A percentile compares a stretch with the other conserved stretches of the same genome.
These are phyloP conservation scores for Pleoardoris graminearum DNA, from an alignment of 2,329 filamentous ascomycete species.

Conservation along the genomic window DNA sequence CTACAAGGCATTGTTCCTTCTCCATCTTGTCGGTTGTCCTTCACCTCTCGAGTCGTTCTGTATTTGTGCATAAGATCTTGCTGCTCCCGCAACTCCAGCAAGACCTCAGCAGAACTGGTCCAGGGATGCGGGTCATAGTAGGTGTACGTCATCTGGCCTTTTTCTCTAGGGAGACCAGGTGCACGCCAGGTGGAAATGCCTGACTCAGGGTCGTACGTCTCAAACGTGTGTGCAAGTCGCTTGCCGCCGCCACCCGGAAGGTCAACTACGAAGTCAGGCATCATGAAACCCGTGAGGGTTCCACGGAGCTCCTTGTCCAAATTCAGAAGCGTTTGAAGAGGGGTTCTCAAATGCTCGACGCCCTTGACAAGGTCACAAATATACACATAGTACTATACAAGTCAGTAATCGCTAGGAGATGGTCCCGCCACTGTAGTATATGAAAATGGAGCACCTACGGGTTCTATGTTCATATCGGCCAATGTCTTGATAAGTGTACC, in stretches of 20 bases:
- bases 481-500: slow-evolving; percentile 57
- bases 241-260: slow-evolving; percentile 67
- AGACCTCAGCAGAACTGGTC: background rate
- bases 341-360: slow-evolving; percentile 65
- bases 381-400: slow-evolving; percentile 64
- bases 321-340: slow-evolving; percentile 61
- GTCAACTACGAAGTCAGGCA: slow-evolving; percentile 65
- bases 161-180: slow-evolving; percentile 55
- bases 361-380: slow-evolving; percentile 65
- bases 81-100: background rate
- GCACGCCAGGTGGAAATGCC: slow-evolving; percentile 61
- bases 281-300: slow-evolving; percentile 65
- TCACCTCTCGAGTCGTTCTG: background rate
- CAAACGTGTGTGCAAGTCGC: slow-evolving; percentile 58
- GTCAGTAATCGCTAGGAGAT: background rate
- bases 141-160: slow-evolving; percentile 51
- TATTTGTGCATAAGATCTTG: slow-evolving; percentile 1
- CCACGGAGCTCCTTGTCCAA: slow-evolving; percentile 63
- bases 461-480: slow-evolving; percentile 60
- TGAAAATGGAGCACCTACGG: slow-evolving; percentile 48
- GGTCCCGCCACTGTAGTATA: background rate
- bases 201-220: slow-evolving; percentile 57
- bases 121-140: slow-evolving; percentile 58
- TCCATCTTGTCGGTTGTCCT: background rate
- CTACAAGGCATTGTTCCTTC: background rate